These are phyloP conservation scores for Apiotrichum veenhuisii DNA, from an alignment of 1,284 basidiomycete species.

Conservation along the genomic window DNA sequence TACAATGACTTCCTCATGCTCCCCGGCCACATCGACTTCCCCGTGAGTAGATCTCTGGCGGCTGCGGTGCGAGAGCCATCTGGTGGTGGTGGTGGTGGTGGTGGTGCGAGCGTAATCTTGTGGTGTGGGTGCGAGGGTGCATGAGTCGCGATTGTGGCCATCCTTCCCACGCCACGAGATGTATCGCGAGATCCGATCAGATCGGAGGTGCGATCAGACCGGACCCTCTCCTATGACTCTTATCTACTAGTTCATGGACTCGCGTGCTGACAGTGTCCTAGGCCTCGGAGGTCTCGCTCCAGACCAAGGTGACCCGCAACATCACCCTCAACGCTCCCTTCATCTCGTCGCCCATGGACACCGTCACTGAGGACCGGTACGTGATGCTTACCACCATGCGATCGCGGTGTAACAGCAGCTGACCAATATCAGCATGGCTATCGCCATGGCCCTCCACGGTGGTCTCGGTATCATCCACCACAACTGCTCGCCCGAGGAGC, in stretches of 20 bases:
- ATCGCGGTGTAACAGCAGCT: slow-evolving; percentile 2
- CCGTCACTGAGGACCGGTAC: slow-evolving; percentile 84
- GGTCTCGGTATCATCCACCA: slow-evolving; percentile 99
- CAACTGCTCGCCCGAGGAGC: slow-evolving; percentile 81
- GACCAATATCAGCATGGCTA: slow-evolving; percentile 68
- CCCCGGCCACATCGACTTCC: slow-evolving; percentile 96
- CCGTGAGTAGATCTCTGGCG: slow-evolving; percentile 57
- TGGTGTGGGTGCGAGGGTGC: too few species aligned
- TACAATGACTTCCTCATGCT: slow-evolving; percentile 93
- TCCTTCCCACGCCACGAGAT: not conserved
- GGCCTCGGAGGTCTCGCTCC: slow-evolving; percentile 66
- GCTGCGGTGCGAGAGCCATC: too few species aligned
- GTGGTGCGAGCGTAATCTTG: too few species aligned
- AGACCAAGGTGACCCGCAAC: slow-evolving; percentile 83
- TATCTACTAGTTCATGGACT: not conserved
- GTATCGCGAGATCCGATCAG: not conserved
- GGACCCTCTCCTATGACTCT: not conserved
- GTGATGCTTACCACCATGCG: slow-evolving; percentile 3
- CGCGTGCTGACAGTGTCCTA: slow-evolving; percentile 15
- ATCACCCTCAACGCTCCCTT: slow-evolving; percentile 93
- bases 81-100: too few species aligned
- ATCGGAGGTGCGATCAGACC: not conserved
- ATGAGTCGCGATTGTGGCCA: not conserved
- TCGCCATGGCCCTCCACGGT: slow-evolving; percentile 87
- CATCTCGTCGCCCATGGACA: slow-evolving; percentile 98